Conservation (phyloP, 2,329 filamentous ascomycete species). For the Cladophialophora yegresii region DNA sequence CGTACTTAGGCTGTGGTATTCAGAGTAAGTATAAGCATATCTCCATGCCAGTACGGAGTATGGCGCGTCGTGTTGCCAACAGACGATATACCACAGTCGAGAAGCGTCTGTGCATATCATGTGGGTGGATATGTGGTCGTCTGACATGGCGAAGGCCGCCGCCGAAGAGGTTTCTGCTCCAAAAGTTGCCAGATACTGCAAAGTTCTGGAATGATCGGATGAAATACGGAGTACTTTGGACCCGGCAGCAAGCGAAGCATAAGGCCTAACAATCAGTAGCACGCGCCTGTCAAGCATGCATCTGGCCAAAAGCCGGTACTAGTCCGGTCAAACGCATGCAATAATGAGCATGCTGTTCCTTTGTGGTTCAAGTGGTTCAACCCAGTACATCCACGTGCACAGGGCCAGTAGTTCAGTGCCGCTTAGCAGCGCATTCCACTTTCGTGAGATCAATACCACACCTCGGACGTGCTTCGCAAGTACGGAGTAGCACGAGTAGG, state of each 20-base stretch:
- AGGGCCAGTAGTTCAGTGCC: too few relatives aligned
- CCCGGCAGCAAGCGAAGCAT: not conserved
- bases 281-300: not conserved
- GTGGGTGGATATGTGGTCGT: not conserved
- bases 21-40: not conserved
- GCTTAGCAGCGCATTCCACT: too few relatives aligned
- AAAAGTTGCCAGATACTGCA: not conserved
- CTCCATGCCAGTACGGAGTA: not conserved
- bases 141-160: not conserved
- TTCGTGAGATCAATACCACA: not conserved
- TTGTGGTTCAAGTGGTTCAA: too few relatives aligned
- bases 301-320: too few relatives aligned
- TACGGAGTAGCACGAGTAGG: too few relatives aligned
- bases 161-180: not conserved
- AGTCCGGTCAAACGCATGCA: too few relatives aligned
- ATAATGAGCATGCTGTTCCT: too few relatives aligned
- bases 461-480: not conserved
- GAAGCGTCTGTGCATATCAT: not conserved
- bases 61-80: not conserved
- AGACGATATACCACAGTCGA: not conserved
- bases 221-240: not conserved
- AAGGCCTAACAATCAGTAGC: not conserved
- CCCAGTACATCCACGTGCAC: too few relatives aligned
- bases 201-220: not conserved
- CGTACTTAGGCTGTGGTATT: too few relatives aligned